Conservation (phyloP, 192 early-diverging fungal species). For the Anaeromyces robustus region DNA sequence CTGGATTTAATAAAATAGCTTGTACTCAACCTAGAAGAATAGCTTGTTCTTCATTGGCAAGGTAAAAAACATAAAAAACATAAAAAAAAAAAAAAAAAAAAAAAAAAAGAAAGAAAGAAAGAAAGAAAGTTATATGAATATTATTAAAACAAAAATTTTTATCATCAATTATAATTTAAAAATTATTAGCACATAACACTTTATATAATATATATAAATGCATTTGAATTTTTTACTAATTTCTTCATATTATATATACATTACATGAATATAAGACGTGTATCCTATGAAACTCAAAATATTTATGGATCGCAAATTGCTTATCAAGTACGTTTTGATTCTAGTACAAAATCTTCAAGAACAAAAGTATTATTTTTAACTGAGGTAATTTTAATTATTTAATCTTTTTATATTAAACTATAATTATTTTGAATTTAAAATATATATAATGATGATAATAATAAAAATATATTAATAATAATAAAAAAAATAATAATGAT, state of each 20-base stretch:
- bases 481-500: too few relatives aligned
- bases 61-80: conserved; percentile 44
- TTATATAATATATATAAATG: too few relatives aligned
- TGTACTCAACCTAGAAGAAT: conserved; percentile 87
- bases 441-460: too few relatives aligned
- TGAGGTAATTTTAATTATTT: conserved; percentile 14
- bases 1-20: conserved; percentile 51
- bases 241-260: background rate
- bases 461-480: too few relatives aligned
- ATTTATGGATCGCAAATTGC: conserved; percentile 49
- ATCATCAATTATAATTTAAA: too few relatives aligned
- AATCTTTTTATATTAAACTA: too few relatives aligned
- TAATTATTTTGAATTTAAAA: too few relatives aligned
- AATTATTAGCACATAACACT: too few relatives aligned
- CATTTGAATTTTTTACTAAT: too few relatives aligned
- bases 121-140: too few relatives aligned
- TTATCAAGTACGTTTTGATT: conserved; percentile 44
- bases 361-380: conserved; percentile 60
- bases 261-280: background rate
- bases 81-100: conserved; percentile 19
- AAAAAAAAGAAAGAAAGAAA: too few relatives aligned
- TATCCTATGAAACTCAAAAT: conserved; percentile 39
- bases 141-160: too few relatives aligned
- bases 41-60: conserved; percentile 38
- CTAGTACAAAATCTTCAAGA: conserved; percentile 29